Base-by-base conservation (phyloP, 2,329 filamentous ascomycete species). In the Botrytis fabae region DNA sequence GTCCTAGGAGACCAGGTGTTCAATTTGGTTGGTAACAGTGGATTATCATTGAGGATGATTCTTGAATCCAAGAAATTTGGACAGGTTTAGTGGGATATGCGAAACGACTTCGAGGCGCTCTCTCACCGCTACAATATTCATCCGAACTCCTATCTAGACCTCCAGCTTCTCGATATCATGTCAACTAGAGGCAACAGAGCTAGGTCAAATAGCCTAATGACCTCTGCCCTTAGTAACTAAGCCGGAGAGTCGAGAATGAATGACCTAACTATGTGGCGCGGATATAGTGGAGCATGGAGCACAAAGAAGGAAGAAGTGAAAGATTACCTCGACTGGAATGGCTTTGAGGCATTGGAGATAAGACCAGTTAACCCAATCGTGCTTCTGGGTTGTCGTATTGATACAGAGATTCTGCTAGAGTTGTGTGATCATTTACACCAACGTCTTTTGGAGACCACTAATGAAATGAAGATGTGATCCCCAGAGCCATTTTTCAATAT, bases 81-180 rank as follows among this genome's bases (percentile, higher is more conserved):
- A 20, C 28, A 70, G 14, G 51, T 60, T 20, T 70, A 22, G 68
- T 46, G 28, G 38, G 54, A 61, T 61, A 16, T 61, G 20, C 54
- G 42, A 61, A 70, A 40, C 40, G 54, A 70, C n/a, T 70, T 61
- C 22, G 54, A 61, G 28, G 68, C 68, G 18, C 57, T 70, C 22
- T 61, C 57, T 60, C 68, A 61, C 54, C 68, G 38, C 9, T 70
- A 44, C 28, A 60, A 70, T 38, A 46, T 70, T 28, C 28, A 59
- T 8, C 40, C 51, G 4, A 44, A 25, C 42, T 35, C 32, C 28
- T 35, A n/a, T 61, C 28, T 57, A 61, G 54, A 70, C 57, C 66
- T 70, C 32, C 40, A 61, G 32, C 42, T 70, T 38, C 68, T 70
- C 40, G 68, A 61, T 8, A 22, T 70, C 2, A 70, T 70, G 22